Percentiles rank a stretch among this genome's conserved stretches.
phyloP scores from a whole-genome alignment of 1,284 basidiomycete species.

The Mycosarcoma mackinlayi region DNA sequence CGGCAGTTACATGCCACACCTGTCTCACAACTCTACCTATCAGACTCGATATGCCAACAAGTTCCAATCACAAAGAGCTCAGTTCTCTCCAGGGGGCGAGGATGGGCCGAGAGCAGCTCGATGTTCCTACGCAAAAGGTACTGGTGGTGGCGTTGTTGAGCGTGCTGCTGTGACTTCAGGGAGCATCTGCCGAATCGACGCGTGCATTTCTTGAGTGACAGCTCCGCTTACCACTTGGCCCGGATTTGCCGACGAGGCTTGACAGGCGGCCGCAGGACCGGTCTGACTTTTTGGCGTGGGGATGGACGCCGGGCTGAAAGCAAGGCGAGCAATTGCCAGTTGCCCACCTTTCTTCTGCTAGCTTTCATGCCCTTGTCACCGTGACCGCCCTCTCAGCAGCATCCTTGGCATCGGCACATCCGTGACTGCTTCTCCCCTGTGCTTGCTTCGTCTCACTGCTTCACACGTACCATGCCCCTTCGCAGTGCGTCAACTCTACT shows the following conservation, averaged over 20 bases:
- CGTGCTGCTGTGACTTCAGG: slow-evolving; percentile 1
- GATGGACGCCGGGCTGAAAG: background rate
- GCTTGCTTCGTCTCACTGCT: background rate
- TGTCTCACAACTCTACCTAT: background rate
- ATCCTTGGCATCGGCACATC: slow-evolving; percentile 9
- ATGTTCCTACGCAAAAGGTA: too few species aligned
- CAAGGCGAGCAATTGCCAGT: background rate
- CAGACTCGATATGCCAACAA: background rate
- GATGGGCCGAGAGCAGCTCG: background rate
- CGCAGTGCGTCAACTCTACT: slow-evolving; percentile 15
- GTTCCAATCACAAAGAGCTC: background rate
- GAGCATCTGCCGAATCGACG: background rate
- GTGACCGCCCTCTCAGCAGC: background rate
- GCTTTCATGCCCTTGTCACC: background rate
- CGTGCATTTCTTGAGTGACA: slow-evolving; percentile 1
- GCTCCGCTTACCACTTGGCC: slow-evolving; percentile 16
- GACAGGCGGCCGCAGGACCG: background rate
- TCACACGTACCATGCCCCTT: slow-evolving; percentile 19
- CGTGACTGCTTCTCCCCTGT: slow-evolving; percentile 5
- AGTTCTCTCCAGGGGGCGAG: background rate
- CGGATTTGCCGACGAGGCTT: slow-evolving; percentile 29
- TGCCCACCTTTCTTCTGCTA: background rate
- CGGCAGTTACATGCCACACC: too few species aligned
- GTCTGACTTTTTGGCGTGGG: slow-evolving; percentile 1
- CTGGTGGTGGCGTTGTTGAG: slow-evolving; percentile 3